Evolutionary conservation across 176 grass and related monocot species (phyloP).

Genomic region (Raddia distichophylla): DNA sequence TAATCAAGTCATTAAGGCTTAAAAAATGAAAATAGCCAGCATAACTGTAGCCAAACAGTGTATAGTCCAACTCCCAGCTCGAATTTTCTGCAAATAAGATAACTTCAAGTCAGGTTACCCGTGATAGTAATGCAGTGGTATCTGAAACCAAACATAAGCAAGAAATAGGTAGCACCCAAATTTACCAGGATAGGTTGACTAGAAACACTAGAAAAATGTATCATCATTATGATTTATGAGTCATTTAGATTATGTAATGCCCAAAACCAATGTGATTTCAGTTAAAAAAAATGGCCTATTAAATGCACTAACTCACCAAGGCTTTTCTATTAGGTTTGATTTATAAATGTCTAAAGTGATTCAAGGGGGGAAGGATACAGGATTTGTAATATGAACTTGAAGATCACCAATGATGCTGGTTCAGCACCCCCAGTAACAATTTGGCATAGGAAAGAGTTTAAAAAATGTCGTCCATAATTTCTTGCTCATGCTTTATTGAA

Average conservation of each 20-base stretch:
- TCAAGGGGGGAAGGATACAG: neutral
- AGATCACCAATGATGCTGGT: neutral
- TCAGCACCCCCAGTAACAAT: neutral
- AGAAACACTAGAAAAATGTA: neutral
- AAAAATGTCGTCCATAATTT: neutral
- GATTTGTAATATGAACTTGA: neutral
- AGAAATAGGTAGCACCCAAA: conserved; percentile 13
- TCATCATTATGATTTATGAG: neutral
- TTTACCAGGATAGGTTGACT: conserved; percentile 8
- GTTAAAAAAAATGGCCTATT: conserved; percentile 6
- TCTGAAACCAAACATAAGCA: conserved; percentile 27
- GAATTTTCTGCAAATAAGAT: conserved; percentile 56
- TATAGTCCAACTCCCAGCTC: conserved; percentile 49
- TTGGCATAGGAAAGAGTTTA: neutral
- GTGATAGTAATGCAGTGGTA: neutral
- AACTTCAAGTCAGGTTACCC: conserved; percentile 36
- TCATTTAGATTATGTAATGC: neutral
- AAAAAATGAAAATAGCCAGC: conserved; percentile 52
- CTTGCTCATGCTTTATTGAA: conserved; percentile 1
- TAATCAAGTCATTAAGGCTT: conserved; percentile 40
- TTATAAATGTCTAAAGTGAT: neutral
- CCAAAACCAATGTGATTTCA: conserved; percentile 2
- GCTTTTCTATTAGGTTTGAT: neutral
- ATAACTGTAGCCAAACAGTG: conserved; percentile 53
- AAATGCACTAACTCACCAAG: neutral